Evolutionary conservation across 345 rosid species (phyloP).

Genomic region (Lenwebbia sp.): DNA sequence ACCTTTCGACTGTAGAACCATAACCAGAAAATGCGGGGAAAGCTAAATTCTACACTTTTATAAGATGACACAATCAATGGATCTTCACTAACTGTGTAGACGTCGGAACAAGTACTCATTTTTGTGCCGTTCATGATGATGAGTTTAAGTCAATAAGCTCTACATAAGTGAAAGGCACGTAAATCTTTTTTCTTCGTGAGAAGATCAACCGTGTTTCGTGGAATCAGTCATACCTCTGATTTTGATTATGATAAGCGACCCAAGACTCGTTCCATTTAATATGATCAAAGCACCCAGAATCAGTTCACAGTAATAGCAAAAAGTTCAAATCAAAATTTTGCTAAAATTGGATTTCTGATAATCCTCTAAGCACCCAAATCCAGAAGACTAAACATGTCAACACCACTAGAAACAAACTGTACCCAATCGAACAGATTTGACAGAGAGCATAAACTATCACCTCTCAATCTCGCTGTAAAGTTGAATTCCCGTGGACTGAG

Average conservation of each 20-base stretch:
- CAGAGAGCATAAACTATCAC: slow-evolving; percentile 10
- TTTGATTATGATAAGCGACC: neutral
- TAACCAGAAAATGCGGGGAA: neutral
- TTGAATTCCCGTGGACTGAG: slow-evolving; percentile 51
- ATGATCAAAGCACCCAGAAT: neutral
- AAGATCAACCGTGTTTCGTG: neutral
- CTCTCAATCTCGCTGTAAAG: slow-evolving; percentile 86
- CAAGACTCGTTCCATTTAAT: neutral
- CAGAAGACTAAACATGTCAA: neutral
- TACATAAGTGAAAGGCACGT: neutral
- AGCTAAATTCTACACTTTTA: neutral
- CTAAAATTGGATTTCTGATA: neutral
- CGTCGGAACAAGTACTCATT: neutral
- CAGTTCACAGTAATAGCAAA: neutral
- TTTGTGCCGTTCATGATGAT: neutral
- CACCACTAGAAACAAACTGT: neutral
- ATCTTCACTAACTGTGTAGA: neutral
- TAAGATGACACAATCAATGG: neutral
- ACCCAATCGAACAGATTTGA: neutral
- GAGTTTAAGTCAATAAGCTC: neutral
- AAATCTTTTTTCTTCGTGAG: neutral
- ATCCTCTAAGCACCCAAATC: neutral
- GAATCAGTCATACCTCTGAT: neutral
- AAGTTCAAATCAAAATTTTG: neutral
- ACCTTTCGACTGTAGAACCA: neutral